phyloP scores from a whole-genome alignment of 2,329 filamentous ascomycete genomes.

The Colletotrichum liriopes region DNA sequence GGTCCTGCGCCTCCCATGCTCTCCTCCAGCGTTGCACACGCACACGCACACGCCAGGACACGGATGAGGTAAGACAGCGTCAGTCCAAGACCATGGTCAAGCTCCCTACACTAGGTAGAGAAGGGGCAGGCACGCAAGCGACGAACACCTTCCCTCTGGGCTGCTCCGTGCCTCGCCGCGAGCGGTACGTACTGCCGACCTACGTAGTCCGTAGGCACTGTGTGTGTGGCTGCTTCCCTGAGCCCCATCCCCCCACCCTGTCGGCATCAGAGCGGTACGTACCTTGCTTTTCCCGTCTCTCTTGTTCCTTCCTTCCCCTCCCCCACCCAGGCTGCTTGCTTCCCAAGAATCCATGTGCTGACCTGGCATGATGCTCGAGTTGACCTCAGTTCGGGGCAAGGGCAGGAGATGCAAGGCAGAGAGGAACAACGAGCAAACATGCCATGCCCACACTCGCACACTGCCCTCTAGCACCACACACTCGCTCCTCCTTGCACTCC shows the following conservation, averaged over 20 bases:
- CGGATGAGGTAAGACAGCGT: conserved; percentile 18
- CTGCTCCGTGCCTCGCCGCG: background rate
- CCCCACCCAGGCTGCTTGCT: background rate
- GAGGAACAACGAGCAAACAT: background rate
- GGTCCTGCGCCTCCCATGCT: background rate
- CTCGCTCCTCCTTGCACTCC: background rate
- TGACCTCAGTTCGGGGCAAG: conserved; percentile 4
- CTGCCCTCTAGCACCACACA: background rate
- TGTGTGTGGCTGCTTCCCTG: background rate
- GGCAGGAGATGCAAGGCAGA: background rate
- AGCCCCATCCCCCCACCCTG: background rate
- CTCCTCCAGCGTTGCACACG: background rate
- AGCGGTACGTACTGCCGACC: background rate
- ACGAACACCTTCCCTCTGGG: background rate
- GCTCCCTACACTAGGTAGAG: background rate
- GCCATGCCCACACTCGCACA: background rate
- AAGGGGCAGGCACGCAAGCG: conserved; percentile 5
- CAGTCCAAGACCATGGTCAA: conserved; percentile 1
- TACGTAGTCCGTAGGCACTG: background rate
- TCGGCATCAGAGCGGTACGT: background rate
- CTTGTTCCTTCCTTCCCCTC: background rate
- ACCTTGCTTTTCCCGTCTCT: background rate
- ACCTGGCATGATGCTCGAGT: background rate
- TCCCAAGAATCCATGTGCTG: background rate
- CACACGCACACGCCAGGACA: background rate